A percentile compares a stretch with the other conserved stretches of the same genome.
Evolutionary conservation across 2,329 filamentous ascomycete genomes (phyloP).

Genomic region (Fusarium acutatum): DNA sequence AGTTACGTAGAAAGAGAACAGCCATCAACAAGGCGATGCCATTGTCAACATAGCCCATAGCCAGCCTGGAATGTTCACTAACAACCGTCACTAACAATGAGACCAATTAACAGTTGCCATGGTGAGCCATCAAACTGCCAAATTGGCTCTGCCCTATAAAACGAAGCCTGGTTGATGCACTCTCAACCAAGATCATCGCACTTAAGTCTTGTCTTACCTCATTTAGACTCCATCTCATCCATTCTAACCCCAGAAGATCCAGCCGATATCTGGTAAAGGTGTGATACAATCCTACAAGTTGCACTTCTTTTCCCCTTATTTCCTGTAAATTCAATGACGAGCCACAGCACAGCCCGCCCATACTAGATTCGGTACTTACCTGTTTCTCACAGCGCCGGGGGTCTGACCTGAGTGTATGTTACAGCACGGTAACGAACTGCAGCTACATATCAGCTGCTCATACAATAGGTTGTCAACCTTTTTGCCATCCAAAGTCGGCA

Average conservation of each 20-base stretch:
- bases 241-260: conserved; percentile 9
- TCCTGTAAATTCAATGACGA: neutral
- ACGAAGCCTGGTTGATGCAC: conserved; percentile 22
- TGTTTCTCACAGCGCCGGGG: neutral
- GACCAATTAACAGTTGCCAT: neutral
- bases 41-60: neutral
- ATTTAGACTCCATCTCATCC: conserved; percentile 19
- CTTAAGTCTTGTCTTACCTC: conserved; percentile 36
- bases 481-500: conserved; percentile 19
- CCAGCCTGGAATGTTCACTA: neutral
- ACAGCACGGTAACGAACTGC: neutral
- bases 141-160: conserved; percentile 23
- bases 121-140: conserved; percentile 9
- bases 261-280: conserved; percentile 30
- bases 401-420: neutral
- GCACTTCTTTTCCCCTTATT: neutral
- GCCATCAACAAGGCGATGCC: neutral
- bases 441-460: conserved; percentile 26
- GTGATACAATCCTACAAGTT: conserved; percentile 11
- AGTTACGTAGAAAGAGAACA: neutral
- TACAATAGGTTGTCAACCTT: neutral
- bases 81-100: neutral
- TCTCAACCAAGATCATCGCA: conserved; percentile 28
- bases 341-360: conserved; percentile 4
- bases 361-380: conserved; percentile 11